A percentile compares a stretch with the other conserved stretches of the same genome.
phyloP scores from a whole-genome alignment of 108 stramenopile genomes.

The Cyclostephanos invisitatus region DNA sequence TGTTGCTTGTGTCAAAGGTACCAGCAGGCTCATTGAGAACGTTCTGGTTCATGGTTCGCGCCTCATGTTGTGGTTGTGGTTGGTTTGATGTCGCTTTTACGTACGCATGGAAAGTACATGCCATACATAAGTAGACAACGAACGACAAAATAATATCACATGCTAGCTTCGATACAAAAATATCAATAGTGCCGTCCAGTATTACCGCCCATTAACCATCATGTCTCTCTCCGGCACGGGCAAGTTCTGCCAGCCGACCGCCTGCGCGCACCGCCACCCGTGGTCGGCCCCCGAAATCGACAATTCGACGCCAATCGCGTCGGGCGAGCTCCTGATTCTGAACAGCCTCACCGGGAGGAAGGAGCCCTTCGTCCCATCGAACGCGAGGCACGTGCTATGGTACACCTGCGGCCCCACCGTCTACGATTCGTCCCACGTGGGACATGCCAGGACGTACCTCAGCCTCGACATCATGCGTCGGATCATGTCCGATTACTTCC shows the following conservation, averaged over 20 bases:
- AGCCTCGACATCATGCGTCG: conserved; percentile 97
- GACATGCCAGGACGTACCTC: conserved; percentile 98
- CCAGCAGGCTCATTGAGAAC: background rate
- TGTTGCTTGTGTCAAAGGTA: background rate
- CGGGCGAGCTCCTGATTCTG: conserved; percentile 58
- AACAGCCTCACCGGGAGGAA: conserved; percentile 69
- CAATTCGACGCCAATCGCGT: conserved; percentile 54
- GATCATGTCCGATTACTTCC: conserved; percentile 94
- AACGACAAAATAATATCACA: too few relatives aligned
- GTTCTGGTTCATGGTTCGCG: background rate
- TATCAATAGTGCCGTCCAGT: too few relatives aligned
- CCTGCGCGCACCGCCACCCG: conserved; percentile 49
- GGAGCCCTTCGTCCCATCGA: conserved; percentile 65
- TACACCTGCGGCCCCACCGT: conserved; percentile 99
- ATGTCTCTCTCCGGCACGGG: conserved; percentile 59
- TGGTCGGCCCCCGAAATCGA: conserved; percentile 54
- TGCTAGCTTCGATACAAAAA: too few relatives aligned
- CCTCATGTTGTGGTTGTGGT: background rate
- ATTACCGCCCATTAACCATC: too few relatives aligned
- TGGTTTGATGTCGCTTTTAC: too few relatives aligned
- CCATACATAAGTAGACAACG: too few relatives aligned
- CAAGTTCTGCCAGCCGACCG: conserved; percentile 36
- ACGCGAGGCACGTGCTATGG: conserved; percentile 52
- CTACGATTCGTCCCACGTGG: conserved; percentile 95
- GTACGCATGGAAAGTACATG: too few relatives aligned